phyloP scores from a whole-genome alignment of 192 early-diverging fungal species.

The Cetraspora pellucida region DNA sequence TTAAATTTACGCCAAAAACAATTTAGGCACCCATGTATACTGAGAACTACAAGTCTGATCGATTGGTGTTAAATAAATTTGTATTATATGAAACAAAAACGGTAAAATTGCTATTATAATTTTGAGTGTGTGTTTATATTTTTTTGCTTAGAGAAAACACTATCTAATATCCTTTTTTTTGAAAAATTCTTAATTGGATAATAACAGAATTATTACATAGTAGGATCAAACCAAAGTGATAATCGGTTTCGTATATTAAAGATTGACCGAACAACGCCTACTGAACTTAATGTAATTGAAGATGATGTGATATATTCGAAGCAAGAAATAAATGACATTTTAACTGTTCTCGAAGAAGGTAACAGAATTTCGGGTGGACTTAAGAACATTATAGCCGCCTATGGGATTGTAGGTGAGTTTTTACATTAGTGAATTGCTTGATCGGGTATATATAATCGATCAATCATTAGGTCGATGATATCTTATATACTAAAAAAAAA shows the following conservation, averaged over 20 bases:
- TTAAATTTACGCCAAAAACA: too few relatives aligned
- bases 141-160: neutral
- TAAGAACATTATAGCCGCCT: conserved; percentile 64
- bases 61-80: conserved; percentile 67
- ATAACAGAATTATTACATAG: conserved; percentile 73
- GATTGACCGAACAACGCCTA: conserved; percentile 76
- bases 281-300: conserved; percentile 72
- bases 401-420: conserved; percentile 70
- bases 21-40: neutral
- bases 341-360: conserved; percentile 78
- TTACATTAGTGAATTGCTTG: too few relatives aligned
- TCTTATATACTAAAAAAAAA: neutral
- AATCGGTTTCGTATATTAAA: conserved; percentile 81
- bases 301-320: conserved; percentile 81
- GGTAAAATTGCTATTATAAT: conserved; percentile 41
- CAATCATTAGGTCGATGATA: neutral
- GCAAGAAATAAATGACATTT: conserved; percentile 67
- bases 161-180: neutral
- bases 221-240: conserved; percentile 81
- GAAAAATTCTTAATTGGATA: neutral
- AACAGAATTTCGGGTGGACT: conserved; percentile 77
- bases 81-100: conserved; percentile 88
- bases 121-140: neutral
- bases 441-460: neutral
- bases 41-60: conserved; percentile 6